Evolutionary conservation across 768 basidiomycete genomes (phyloP).

Genomic region (Mycena crocata): DNA sequence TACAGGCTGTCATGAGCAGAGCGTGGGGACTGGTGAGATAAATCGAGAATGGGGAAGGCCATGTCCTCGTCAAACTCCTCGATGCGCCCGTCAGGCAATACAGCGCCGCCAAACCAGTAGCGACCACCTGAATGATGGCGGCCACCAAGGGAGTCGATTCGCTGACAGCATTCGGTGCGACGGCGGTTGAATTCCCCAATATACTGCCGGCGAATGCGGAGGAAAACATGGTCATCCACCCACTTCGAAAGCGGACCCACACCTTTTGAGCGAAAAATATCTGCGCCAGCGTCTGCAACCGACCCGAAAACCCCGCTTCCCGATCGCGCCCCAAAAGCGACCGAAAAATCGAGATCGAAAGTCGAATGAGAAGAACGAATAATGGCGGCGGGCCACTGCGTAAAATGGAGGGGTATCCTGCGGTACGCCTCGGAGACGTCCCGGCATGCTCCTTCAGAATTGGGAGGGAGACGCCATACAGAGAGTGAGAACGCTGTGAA

Average conservation of each 20-base stretch:
- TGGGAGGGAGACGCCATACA: slow-evolving; percentile 37
- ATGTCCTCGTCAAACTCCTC: slow-evolving; percentile 34
- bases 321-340: slow-evolving; percentile 23
- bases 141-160: neutral
- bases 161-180: neutral
- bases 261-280: slow-evolving; percentile 23
- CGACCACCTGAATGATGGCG: slow-evolving; percentile 24
- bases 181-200: slow-evolving; percentile 14
- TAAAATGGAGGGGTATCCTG: slow-evolving; percentile 8
- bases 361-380: slow-evolving; percentile 29
- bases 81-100: slow-evolving; percentile 3
- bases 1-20: neutral
- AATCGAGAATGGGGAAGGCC: slow-evolving; percentile 29
- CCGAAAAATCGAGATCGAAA: slow-evolving; percentile 18
- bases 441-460: slow-evolving; percentile 35
- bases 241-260: slow-evolving; percentile 43
- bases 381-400: slow-evolving; percentile 51
- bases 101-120: slow-evolving; percentile 20
- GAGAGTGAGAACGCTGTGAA: slow-evolving; percentile 33
- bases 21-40: slow-evolving; percentile 27
- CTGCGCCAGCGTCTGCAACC: slow-evolving; percentile 26
- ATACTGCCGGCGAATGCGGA: slow-evolving; percentile 23
- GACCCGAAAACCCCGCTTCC: slow-evolving; percentile 10
- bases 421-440: slow-evolving; percentile 18
- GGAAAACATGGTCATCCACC: slow-evolving; percentile 43